Evolutionary conservation across 2,329 filamentous ascomycete species (phyloP), one percentile per base, ranked within the genome.

Genomic region (Fusarium pseudograminearum): DNA sequence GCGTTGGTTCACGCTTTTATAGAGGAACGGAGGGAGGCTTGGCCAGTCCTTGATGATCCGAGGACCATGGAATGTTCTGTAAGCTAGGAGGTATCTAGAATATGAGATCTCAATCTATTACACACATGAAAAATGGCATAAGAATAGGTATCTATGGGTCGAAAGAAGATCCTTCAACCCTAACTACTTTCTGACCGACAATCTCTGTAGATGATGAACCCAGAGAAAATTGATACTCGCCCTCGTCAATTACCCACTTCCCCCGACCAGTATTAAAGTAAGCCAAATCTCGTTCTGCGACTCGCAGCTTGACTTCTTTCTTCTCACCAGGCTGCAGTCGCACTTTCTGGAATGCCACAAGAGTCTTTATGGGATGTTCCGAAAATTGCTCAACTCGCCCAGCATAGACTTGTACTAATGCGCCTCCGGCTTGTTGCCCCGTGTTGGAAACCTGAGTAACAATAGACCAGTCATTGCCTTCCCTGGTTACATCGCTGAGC

Each of bases 401-500:
- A 4, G 57, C 74, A 73, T 89, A 90, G 9, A 88, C 70, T 57
- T 90, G 87, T 2, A 87, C 83, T 11, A 89, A 83, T 15, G 81
- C 79, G 14, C 82, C 79, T 24, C 86, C 87, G 3, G 78, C 73
- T 0, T 81, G 70, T 0, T 60, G 41, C 18, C 90, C 90, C 0
- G 82, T 86, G 74, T 93, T 93, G 33, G 82, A 83, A 8, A 92
- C 78, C 0, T 80, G 80, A 5, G 87, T 79, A 0, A 78, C 79
- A 5, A 87, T 83, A 8, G 71, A 73, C 36, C 89, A 89, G 7
- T 15, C 83, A 83, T 8, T 33, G 1, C 73, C 75, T 10, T 80
- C 78, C 18, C 82, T 68, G 2, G 74, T 50, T 5, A 78, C 76
- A 2, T 70, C 68, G 24, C 76, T 73, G 73, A 90, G 83, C 33